Evolutionary conservation across 208 protist species (phyloP), one percentile per base, ranked within the genome.

Genomic region (Crithidia acanthocephali): DNA sequence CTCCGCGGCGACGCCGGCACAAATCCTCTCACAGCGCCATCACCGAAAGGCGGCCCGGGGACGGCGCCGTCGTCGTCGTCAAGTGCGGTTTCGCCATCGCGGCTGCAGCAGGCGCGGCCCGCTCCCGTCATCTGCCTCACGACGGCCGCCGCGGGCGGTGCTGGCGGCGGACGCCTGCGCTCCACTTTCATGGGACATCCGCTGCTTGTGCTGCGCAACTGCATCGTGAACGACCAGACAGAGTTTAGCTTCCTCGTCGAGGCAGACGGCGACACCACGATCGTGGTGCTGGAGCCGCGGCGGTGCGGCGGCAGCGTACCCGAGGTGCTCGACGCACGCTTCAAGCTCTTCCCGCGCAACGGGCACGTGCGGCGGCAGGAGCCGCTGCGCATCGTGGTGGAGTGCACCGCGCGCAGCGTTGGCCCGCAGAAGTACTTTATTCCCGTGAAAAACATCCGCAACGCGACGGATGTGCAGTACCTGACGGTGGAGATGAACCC

Each of bases 351-450:
- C 42, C 88, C 87, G 32, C 82, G 85, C 10, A 92, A 90, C 60
- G 91, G 91, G 0, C 58, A 65, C 20, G 83, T 92, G 40, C 58
- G 68, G 16, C 58, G 55, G 25, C 60, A 72, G 11, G 83, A 92
- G 62, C 50, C 85, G 30, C 70, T 94, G 35, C 77, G 79, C 22
- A 91, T 96, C 62, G 80, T 83, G 23, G 88, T 94, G 13, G 85
- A 92, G 58, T 96, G 91, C 72, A 91, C 87, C 5, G 85, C 91
- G 22, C 76, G 74, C 20, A 85, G 83, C 64, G 80, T 87, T 27
- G 88, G 88, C 3, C 91, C 87, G 8, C 91, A 96, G 63, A 87
- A 85, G 64, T 96, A 94, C 60, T 84, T 94, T 45, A 87, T 96
- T 53, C 88, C 91, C 6, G 83, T 96, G 22, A 93, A 87, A 59